A percentile compares a stretch with the other conserved stretches of the same genome.
These are phyloP conservation scores for Hypoxylon sp. DNA, from an alignment of 2,329 filamentous ascomycete genomes.

Conservation along the genomic window DNA sequence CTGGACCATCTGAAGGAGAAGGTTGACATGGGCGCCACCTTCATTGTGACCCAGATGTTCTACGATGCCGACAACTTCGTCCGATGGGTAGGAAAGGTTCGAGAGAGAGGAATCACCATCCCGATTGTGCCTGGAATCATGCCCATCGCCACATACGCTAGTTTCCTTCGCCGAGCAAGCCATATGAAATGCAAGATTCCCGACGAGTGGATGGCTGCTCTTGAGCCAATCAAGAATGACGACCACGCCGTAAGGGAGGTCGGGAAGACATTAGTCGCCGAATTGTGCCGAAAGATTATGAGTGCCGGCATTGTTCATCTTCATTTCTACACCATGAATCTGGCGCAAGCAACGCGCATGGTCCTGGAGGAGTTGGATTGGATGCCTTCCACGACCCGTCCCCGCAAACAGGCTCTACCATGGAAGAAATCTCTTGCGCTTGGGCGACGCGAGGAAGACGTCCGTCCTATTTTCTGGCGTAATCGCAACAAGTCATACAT, in stretches of 20 bases:
- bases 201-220: constrained; percentile 76
- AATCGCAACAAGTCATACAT: constrained; percentile 97
- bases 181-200: constrained; percentile 92
- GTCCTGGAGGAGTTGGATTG: constrained; percentile 89
- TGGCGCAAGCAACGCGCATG: constrained; percentile 93
- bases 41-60: constrained; percentile 99
- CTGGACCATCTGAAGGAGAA: constrained; percentile 97
- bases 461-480: constrained; percentile 98
- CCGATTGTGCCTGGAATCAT: constrained; percentile 91
- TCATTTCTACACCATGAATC: constrained; percentile 99
- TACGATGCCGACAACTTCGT: constrained; percentile 97
- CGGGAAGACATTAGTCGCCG: constrained; percentile 84
- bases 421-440: constrained; percentile 96
- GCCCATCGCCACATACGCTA: constrained; percentile 94
- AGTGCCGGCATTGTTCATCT: constrained; percentile 84
- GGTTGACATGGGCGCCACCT: constrained; percentile 90
- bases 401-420: constrained; percentile 87
- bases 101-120: constrained; percentile 82
- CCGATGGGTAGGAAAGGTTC: constrained; percentile 86
- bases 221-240: constrained; percentile 97
- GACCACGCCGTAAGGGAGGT: constrained; percentile 91
- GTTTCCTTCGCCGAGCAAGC: constrained; percentile 87
- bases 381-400: constrained; percentile 78
- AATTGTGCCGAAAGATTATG: constrained; percentile 89
- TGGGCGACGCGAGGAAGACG: constrained; percentile 89